Conservation (phyloP, 441 rosid genomes). For the Viola pubescens region DNA sequence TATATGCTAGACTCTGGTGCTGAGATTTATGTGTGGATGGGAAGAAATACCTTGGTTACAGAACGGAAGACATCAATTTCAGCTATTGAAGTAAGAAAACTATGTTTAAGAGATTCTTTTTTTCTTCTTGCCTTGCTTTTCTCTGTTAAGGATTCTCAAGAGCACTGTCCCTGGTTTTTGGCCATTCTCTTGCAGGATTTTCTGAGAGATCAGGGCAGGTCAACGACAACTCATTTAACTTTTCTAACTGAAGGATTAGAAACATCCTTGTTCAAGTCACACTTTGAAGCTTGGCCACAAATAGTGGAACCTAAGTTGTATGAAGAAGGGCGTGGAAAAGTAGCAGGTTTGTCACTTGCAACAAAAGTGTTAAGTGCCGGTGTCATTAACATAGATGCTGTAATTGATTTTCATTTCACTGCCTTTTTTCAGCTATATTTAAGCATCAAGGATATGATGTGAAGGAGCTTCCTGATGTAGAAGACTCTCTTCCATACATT, state of each 20-base stretch:
- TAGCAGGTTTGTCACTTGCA: conserved; percentile 59
- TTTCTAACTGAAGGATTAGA: conserved; percentile 75
- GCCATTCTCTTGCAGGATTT: conserved; percentile 32
- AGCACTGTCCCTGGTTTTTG: conserved; percentile 12
- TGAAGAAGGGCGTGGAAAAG: conserved; percentile 90
- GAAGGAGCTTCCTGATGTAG: conserved; percentile 63
- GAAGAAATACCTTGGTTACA: conserved; percentile 55
- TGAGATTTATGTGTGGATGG: conserved; percentile 88
- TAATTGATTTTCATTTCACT: conserved; percentile 14
- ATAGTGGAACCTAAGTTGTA: conserved; percentile 52
- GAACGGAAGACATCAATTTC: conserved; percentile 72
- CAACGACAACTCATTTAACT: conserved; percentile 38
- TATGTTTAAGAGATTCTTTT: too few species aligned
- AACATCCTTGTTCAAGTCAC: conserved; percentile 57
- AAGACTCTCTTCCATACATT: conserved; percentile 46
- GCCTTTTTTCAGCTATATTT: conserved; percentile 44
- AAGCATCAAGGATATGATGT: conserved; percentile 70
- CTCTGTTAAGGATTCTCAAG: background rate
- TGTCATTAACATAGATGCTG: background rate
- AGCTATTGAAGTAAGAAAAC: conserved; percentile 54
- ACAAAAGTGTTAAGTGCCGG: conserved; percentile 14
- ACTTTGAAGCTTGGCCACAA: conserved; percentile 72
- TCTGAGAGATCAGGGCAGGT: conserved; percentile 44
- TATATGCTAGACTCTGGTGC: conserved; percentile 69
- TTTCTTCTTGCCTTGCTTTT: background rate